phyloP scores from a whole-genome alignment of 345 rosid genomes.

The Melaleuca quinquenervia region DNA sequence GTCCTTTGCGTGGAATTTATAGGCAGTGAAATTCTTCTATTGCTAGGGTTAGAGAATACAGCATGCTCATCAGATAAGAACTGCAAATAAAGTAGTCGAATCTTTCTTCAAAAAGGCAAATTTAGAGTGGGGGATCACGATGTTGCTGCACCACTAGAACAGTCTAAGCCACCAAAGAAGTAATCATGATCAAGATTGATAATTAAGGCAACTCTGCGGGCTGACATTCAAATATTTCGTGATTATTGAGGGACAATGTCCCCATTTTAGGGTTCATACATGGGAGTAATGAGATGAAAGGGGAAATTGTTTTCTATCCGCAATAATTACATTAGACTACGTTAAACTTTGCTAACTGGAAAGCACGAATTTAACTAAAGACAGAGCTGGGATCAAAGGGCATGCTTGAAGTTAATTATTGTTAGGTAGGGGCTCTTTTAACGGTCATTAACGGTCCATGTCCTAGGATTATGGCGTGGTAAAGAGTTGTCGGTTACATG shows the following conservation, averaged over 20 bases:
- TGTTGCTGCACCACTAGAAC: background rate
- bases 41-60: background rate
- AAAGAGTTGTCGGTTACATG: background rate
- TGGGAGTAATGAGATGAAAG: background rate
- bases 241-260: background rate
- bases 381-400: background rate
- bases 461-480: background rate
- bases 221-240: background rate
- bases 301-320: background rate
- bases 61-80: background rate
- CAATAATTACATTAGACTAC: background rate
- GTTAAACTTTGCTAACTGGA: background rate
- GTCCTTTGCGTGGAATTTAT: background rate
- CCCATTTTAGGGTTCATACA: conserved; percentile 1
- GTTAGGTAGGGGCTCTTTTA: background rate
- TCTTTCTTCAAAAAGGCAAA: background rate
- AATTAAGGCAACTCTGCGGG: background rate
- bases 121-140: background rate
- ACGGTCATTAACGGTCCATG: background rate
- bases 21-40: background rate
- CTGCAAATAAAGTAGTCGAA: background rate
- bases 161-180: background rate
- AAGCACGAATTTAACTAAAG: background rate
- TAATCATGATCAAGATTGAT: conserved; percentile 5
- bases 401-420: background rate